These are phyloP conservation scores for Exophiala calicioides DNA, from an alignment of 2,329 filamentous ascomycete genomes.

Conservation along the genomic window DNA sequence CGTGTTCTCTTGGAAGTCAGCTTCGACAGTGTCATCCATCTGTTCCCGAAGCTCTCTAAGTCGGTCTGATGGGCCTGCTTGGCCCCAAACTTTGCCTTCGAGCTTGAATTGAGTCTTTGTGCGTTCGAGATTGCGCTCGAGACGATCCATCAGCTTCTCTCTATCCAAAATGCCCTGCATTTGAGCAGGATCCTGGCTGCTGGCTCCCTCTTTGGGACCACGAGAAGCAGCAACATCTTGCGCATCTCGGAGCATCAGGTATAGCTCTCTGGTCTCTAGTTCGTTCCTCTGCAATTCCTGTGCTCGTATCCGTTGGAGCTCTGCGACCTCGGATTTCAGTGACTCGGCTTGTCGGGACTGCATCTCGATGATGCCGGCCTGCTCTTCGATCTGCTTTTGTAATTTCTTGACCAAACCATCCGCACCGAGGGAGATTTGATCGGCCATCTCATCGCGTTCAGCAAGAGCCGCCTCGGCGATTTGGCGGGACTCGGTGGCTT, in stretches of 20 bases:
- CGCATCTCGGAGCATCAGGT: slow-evolving; percentile 96
- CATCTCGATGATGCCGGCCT: slow-evolving; percentile 84
- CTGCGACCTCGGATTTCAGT: slow-evolving; percentile 85
- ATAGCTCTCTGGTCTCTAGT: slow-evolving; percentile 91
- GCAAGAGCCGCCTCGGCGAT: slow-evolving; percentile 95
- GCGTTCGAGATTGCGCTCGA: slow-evolving; percentile 92
- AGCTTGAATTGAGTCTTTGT: slow-evolving; percentile 98
- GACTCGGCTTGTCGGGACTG: slow-evolving; percentile 83
- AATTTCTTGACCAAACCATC: slow-evolving; percentile 91
- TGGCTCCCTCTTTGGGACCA: slow-evolving; percentile 62
- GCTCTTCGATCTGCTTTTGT: slow-evolving; percentile 91
- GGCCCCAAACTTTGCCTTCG: slow-evolving; percentile 87
- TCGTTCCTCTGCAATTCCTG: slow-evolving; percentile 94
- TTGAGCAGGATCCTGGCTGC: slow-evolving; percentile 68
- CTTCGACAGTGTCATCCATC: slow-evolving; percentile 73
- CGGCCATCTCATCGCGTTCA: slow-evolving; percentile 91
- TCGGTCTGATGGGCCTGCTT: slow-evolving; percentile 85
- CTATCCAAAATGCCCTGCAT: slow-evolving; percentile 94
- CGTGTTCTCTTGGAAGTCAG: slow-evolving; percentile 55
- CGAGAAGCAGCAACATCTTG: slow-evolving; percentile 93
- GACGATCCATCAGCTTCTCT: slow-evolving; percentile 84
- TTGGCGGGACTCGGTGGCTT: slow-evolving; percentile 84
- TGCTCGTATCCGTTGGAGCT: slow-evolving; percentile 78
- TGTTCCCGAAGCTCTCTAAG: slow-evolving; percentile 88
- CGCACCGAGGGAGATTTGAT: slow-evolving; percentile 84